phyloP scores from a whole-genome alignment of 805 yeast species.

The Lipomyces spencermartinsiae region DNA sequence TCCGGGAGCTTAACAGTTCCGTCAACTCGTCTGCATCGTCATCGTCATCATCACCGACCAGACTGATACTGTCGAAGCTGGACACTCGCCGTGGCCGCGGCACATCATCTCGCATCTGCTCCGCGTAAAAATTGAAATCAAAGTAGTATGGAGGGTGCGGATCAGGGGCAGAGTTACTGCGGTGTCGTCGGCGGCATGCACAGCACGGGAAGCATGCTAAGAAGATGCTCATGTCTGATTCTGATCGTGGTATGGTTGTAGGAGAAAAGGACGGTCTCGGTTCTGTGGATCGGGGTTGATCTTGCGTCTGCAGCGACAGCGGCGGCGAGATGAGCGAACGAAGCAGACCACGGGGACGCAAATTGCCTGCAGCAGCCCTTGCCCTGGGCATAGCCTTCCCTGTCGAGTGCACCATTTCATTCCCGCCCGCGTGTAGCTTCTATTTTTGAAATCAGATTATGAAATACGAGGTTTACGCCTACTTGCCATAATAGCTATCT shows the following conservation, averaged over 20 bases:
- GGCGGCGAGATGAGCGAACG: no score
- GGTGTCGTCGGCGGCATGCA: background rate
- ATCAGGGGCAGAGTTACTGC: conserved; percentile 6
- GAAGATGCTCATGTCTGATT: background rate
- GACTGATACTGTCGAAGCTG: conserved; percentile 6
- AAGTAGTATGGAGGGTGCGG: conserved; percentile 29
- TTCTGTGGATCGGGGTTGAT: no score
- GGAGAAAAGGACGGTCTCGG: no score
- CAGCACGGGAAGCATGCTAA: background rate
- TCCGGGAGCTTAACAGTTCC: conserved; percentile 10
- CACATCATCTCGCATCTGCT: conserved; percentile 28
- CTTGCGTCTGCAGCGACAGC: background rate
- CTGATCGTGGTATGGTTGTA: background rate
- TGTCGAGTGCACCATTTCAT: no score
- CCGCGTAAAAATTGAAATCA: conserved; percentile 33
- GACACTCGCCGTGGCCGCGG: conserved; percentile 12
- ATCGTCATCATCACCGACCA: conserved; percentile 13
- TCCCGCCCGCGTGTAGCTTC: no score
- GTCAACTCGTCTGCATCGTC: conserved; percentile 18
- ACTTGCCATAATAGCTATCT: no score
- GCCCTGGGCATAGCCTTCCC: no score
- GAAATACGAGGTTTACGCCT: no score
- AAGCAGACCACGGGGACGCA: no score
- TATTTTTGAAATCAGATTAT: no score
- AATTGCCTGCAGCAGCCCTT: no score